Conservation (phyloP, 2,329 filamentous ascomycete species). For the Phoma herbarum region DNA sequence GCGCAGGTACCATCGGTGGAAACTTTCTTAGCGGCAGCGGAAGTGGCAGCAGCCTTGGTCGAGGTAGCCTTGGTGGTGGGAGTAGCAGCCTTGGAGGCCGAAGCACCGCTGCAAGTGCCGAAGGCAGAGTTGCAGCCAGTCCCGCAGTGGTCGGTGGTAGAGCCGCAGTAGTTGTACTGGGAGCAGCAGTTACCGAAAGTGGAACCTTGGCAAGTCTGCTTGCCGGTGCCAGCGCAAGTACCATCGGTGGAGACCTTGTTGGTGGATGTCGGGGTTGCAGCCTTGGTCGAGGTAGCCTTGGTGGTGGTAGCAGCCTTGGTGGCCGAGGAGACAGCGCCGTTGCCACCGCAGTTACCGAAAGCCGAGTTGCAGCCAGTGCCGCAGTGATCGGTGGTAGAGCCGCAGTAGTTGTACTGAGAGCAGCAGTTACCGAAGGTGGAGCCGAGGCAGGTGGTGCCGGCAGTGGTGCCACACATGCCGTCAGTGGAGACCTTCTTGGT, state of each 20-base stretch:
- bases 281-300: constrained; percentile 14
- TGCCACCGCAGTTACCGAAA: constrained; percentile 42
- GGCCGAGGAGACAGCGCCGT: constrained; percentile 12
- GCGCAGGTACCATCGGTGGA: constrained; percentile 41
- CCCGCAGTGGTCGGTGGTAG: constrained; percentile 36
- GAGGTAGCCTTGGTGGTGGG: constrained; percentile 13
- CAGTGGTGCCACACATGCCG: constrained; percentile 54
- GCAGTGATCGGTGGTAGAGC: constrained; percentile 33
- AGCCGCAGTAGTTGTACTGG: constrained; percentile 28
- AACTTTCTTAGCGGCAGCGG: constrained; percentile 27
- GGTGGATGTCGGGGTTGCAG: constrained; percentile 12
- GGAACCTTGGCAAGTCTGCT: constrained; percentile 55
- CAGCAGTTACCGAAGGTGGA: constrained; percentile 58
- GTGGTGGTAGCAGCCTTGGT: constrained; percentile 13
- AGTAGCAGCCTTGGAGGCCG: constrained; percentile 14
- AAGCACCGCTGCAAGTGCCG: constrained; percentile 36
- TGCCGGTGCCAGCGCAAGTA: constrained; percentile 36
- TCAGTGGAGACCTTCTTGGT: constrained; percentile 50
- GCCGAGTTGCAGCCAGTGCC: constrained; percentile 43
- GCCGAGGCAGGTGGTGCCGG: constrained; percentile 54
- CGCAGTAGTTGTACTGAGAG: constrained; percentile 32
- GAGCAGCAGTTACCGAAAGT: constrained; percentile 58
- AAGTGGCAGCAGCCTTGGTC: constrained; percentile 10
- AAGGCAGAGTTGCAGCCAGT: constrained; percentile 46
- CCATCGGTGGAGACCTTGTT: constrained; percentile 40